phyloP scores from a whole-genome alignment of 2,329 filamentous ascomycete genomes.

The Periconia sp. region DNA sequence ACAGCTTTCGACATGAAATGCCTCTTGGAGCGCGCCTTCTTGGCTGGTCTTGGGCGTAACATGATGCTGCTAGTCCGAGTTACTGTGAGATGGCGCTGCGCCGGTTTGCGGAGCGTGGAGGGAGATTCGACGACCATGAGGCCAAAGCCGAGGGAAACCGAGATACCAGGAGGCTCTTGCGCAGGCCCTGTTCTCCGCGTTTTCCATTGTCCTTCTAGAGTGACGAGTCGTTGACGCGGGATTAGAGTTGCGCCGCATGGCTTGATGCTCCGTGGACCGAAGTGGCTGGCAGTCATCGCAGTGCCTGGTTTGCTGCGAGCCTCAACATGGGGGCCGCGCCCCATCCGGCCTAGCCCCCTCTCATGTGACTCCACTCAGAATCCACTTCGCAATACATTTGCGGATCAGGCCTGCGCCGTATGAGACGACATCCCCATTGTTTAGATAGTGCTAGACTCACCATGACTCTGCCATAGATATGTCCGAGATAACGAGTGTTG shows the following conservation, averaged over 20 bases:
- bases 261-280: background rate
- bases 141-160: conserved; percentile 22
- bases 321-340: background rate
- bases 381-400: background rate
- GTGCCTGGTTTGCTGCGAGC: background rate
- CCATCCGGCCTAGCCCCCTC: background rate
- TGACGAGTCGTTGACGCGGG: background rate
- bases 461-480: background rate
- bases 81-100: background rate
- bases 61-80: background rate
- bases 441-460: background rate
- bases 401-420: background rate
- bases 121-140: background rate
- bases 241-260: background rate
- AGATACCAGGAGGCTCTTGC: conserved; percentile 16
- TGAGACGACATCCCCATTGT: background rate
- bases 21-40: background rate
- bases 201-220: background rate
- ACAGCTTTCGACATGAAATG: background rate
- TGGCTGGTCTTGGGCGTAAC: background rate
- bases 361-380: background rate
- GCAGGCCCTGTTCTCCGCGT: background rate
- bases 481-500: background rate
- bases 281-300: background rate
- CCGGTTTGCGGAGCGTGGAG: background rate